These are phyloP conservation scores for Tulasnella sp. DNA, from an alignment of 768 basidiomycete genomes.

Conservation along the genomic window DNA sequence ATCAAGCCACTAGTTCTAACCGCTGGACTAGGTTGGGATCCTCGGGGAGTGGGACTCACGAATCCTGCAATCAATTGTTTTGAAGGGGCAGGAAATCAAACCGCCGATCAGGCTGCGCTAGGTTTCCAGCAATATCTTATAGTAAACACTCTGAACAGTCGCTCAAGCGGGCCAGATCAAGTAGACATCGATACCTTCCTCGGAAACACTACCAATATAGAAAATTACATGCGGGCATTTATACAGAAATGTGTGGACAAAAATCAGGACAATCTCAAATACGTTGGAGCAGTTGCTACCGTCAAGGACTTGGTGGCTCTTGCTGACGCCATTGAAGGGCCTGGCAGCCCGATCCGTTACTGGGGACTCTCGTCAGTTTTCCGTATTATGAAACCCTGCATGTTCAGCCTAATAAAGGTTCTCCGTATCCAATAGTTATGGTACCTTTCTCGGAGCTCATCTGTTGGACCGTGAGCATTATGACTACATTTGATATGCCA, in stretches of 20 bases:
- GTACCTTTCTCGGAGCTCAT: not conserved
- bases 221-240: not conserved
- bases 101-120: not conserved
- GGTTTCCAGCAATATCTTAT: not conserved
- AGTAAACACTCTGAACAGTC: too few relatives aligned
- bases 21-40: slow-evolving; percentile 1
- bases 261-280: not conserved
- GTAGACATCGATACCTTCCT: not conserved
- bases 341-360: not conserved
- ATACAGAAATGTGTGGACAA: not conserved
- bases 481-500: not conserved
- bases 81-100: not conserved
- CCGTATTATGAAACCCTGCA: not conserved
- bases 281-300: not conserved
- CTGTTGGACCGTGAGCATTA: not conserved
- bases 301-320: not conserved
- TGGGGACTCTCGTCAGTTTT: not conserved
- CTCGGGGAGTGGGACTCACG: not conserved
- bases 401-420: not conserved
- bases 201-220: not conserved
- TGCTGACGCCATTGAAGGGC: not conserved
- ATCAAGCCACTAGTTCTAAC: too few relatives aligned
- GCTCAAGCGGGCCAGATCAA: not conserved
- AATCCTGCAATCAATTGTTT: not conserved
- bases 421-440: not conserved